Percentiles rank a stretch among this genome's conserved stretches.
phyloP scores from a whole-genome alignment of 2,329 filamentous ascomycete genomes.

The Boeremia lycopersici region DNA sequence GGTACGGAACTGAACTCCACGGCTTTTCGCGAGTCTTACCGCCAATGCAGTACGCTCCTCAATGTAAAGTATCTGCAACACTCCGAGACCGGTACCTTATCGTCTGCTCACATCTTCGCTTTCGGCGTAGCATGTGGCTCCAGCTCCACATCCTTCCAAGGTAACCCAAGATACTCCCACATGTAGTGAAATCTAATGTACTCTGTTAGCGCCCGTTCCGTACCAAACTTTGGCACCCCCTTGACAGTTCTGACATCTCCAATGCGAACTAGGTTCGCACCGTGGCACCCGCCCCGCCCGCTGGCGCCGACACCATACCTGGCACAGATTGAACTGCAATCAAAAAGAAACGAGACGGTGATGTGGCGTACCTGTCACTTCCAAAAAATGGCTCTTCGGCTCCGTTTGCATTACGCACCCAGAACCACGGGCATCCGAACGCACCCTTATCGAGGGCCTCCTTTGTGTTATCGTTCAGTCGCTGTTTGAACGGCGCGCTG shows the following conservation, averaged over 20 bases:
- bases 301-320: slow-evolving; percentile 16
- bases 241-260: slow-evolving; percentile 21
- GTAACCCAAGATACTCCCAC: slow-evolving; percentile 68
- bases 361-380: slow-evolving; percentile 65
- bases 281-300: slow-evolving; percentile 6
- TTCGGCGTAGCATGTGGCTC: slow-evolving; percentile 35
- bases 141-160: slow-evolving; percentile 62
- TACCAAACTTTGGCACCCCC: background rate
- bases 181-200: slow-evolving; percentile 67
- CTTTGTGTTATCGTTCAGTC: slow-evolving; percentile 64
- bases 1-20: background rate
- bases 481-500: slow-evolving; percentile 58
- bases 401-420: slow-evolving; percentile 65
- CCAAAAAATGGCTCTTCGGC: slow-evolving; percentile 74
- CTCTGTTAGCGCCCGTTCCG: slow-evolving; percentile 21
- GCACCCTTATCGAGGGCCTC: slow-evolving; percentile 69
- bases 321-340: slow-evolving; percentile 7
- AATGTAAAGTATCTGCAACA: slow-evolving; percentile 1
- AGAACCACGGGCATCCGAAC: slow-evolving; percentile 79
- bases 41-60: background rate
- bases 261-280: slow-evolving; percentile 21
- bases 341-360: background rate
- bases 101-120: slow-evolving; percentile 36
- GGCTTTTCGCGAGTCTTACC: slow-evolving; percentile 1
- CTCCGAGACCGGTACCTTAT: background rate